Percentiles rank a stretch among this genome's conserved stretches.
These are phyloP conservation scores for Beauveria asiatica DNA, from an alignment of 2,329 filamentous ascomycete species.

Conservation along the genomic window DNA sequence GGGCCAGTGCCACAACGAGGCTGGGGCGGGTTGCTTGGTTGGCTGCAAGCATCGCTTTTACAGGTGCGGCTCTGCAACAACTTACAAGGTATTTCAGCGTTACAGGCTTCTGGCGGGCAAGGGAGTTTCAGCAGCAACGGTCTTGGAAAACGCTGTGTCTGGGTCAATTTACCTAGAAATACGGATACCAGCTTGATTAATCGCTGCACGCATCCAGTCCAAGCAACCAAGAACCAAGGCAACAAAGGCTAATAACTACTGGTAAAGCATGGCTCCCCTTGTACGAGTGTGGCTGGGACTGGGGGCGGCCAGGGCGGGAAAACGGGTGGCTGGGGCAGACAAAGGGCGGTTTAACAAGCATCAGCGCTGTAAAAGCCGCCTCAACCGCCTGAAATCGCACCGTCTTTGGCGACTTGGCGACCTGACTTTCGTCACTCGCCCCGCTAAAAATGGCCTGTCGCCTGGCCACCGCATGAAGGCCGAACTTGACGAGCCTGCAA, in stretches of 20 bases:
- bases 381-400: too few relatives aligned
- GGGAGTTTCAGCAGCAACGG: not conserved
- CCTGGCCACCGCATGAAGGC: not conserved
- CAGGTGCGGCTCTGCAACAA: not conserved
- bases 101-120: not conserved
- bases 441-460: not conserved
- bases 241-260: too few relatives aligned
- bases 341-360: not conserved
- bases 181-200: not conserved
- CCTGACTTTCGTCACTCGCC: not conserved
- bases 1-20: slow-evolving; percentile 4
- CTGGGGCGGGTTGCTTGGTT: not conserved
- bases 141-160: not conserved
- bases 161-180: not conserved
- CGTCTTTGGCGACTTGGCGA: not conserved
- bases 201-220: too few relatives aligned
- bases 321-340: not conserved
- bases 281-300: slow-evolving; percentile 2
- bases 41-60: too few relatives aligned
- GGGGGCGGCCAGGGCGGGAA: slow-evolving; percentile 1
- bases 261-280: not conserved
- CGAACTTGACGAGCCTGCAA: not conserved
- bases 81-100: not conserved
- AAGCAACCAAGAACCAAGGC: too few relatives aligned
- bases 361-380: too few relatives aligned